These are phyloP conservation scores for Chalaropsis ovoidea DNA, from an alignment of 2,329 filamentous ascomycete genomes.

Conservation along the genomic window DNA sequence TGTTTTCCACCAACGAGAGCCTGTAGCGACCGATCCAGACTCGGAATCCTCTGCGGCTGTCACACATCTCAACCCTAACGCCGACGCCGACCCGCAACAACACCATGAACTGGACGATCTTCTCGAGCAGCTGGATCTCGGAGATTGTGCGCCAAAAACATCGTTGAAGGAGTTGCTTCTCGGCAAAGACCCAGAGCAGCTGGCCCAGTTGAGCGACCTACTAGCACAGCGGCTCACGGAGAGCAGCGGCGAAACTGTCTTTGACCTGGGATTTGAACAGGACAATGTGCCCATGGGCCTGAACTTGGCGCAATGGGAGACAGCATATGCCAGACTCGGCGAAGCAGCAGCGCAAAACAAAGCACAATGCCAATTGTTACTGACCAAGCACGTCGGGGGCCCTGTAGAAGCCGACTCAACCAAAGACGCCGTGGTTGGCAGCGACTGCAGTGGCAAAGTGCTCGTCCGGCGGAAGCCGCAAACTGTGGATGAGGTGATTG, in stretches of 20 bases:
- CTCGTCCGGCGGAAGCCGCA: constrained; percentile 66
- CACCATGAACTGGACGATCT: constrained; percentile 85
- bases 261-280: constrained; percentile 87
- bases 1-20: neutral
- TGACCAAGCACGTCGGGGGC: constrained; percentile 85
- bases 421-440: constrained; percentile 44
- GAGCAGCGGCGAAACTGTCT: constrained; percentile 78
- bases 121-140: constrained; percentile 66
- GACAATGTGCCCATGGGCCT: constrained; percentile 78
- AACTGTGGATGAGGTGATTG: constrained; percentile 77
- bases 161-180: constrained; percentile 69
- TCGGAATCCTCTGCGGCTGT: constrained; percentile 43
- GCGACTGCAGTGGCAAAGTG: constrained; percentile 72
- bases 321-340: constrained; percentile 55
- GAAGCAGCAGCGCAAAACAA: constrained; percentile 53
- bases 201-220: constrained; percentile 54
- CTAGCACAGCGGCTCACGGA: constrained; percentile 63
- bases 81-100: constrained; percentile 40
- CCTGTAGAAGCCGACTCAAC: constrained; percentile 57
- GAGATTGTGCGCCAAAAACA: constrained; percentile 57
- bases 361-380: constrained; percentile 69
- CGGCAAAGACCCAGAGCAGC: constrained; percentile 36
- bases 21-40: neutral
- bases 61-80: constrained; percentile 22
- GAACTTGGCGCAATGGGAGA: constrained; percentile 62